Evolutionary conservation across 768 basidiomycete species (phyloP).

Genomic region (Collybia sordida): DNA sequence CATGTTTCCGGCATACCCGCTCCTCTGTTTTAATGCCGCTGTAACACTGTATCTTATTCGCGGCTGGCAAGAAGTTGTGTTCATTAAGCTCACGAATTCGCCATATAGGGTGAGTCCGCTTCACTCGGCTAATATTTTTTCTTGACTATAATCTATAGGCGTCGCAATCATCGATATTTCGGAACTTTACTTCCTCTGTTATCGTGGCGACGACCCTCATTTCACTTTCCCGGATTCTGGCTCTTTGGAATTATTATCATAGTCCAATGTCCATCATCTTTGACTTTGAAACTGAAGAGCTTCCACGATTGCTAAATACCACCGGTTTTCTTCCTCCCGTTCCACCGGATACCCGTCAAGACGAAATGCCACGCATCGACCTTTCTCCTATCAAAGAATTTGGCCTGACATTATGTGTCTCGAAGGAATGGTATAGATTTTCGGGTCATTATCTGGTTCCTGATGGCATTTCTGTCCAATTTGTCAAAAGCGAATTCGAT

Average conservation of each 20-base stretch:
- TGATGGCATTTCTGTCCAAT: conserved; percentile 77
- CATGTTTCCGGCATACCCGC: conserved; percentile 91
- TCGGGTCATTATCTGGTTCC: conserved; percentile 89
- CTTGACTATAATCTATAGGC: conserved; percentile 48
- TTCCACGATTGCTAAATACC: conserved; percentile 78
- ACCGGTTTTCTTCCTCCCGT: conserved; percentile 60
- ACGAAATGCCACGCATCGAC: conserved; percentile 55
- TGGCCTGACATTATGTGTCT: conserved; percentile 78
- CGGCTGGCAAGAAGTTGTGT: conserved; percentile 82
- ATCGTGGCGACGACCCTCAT: conserved; percentile 65
- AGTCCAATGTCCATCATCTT: conserved; percentile 74
- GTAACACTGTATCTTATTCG: conserved; percentile 82
- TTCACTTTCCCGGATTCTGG: conserved; percentile 78
- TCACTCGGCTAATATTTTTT: background rate
- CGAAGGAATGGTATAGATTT: conserved; percentile 97
- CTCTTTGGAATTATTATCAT: conserved; percentile 88
- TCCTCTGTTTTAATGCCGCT: conserved; percentile 93
- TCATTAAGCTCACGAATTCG: conserved; percentile 75
- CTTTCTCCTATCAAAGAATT: conserved; percentile 67
- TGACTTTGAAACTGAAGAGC: conserved; percentile 72
- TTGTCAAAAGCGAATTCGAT: conserved; percentile 89
- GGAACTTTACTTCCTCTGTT: conserved; percentile 69
- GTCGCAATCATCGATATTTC: conserved; percentile 73
- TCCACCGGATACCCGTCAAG: conserved; percentile 34
- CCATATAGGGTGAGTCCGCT: conserved; percentile 70